These are phyloP conservation scores for Harringtonia aguacate DNA, from an alignment of 2,329 filamentous ascomycete species.

Conservation along the genomic window DNA sequence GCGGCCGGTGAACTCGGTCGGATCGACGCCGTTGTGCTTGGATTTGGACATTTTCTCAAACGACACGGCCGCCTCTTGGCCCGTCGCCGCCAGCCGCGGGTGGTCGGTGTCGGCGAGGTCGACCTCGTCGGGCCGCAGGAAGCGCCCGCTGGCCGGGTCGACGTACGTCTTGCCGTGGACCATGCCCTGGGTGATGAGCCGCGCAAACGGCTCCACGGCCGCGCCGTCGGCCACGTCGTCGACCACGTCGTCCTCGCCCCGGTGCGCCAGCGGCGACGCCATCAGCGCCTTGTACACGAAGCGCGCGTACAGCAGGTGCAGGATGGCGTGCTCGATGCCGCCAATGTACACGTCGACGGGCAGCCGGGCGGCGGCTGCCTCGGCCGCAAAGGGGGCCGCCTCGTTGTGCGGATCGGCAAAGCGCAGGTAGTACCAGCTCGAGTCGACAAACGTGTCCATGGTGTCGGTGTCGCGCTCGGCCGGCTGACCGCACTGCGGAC, in stretches of 20 bases:
- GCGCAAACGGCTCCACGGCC: slow-evolving; percentile 80
- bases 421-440: slow-evolving; percentile 85
- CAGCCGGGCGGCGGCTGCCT: slow-evolving; percentile 42
- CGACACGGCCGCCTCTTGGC: slow-evolving; percentile 46
- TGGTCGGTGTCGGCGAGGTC: slow-evolving; percentile 44
- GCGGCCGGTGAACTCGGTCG: slow-evolving; percentile 56
- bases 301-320: slow-evolving; percentile 79
- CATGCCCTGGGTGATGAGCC: slow-evolving; percentile 85
- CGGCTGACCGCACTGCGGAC: slow-evolving; percentile 59
- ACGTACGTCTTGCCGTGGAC: slow-evolving; percentile 79
- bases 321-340: slow-evolving; percentile 81
- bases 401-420: slow-evolving; percentile 63
- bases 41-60: slow-evolving; percentile 96
- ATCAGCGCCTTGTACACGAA: slow-evolving; percentile 85
- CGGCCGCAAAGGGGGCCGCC: slow-evolving; percentile 48
- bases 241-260: slow-evolving; percentile 17
- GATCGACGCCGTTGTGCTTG: slow-evolving; percentile 86
- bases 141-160: slow-evolving; percentile 63
- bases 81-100: slow-evolving; percentile 53
- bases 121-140: slow-evolving; percentile 67
- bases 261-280: slow-evolving; percentile 33
- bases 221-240: too few relatives aligned
- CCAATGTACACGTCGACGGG: slow-evolving; percentile 86
- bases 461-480: slow-evolving; percentile 83
- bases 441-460: slow-evolving; percentile 95